Conservation (phyloP, 176 grass and related monocot genomes). For the Musa schizocarpa region DNA sequence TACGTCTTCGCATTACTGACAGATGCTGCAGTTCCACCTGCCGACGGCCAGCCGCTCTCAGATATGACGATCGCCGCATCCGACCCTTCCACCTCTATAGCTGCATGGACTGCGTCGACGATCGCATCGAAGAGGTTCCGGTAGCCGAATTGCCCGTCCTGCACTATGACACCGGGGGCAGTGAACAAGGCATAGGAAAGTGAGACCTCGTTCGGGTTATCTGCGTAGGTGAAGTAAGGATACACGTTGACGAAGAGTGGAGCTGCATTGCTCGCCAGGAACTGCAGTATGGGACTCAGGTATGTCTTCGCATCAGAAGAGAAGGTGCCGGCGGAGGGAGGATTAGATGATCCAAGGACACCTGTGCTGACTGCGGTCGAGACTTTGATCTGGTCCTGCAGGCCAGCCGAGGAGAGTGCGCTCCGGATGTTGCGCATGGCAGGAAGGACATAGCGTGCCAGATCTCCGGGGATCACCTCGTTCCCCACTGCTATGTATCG, state of each 20-base stretch:
- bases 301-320: background rate
- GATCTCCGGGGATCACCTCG: constrained; percentile 29
- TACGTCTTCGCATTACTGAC: constrained; percentile 43
- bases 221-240: constrained; percentile 57
- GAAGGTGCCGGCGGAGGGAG: constrained; percentile 48
- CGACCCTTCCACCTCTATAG: constrained; percentile 31
- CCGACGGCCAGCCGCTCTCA: constrained; percentile 59
- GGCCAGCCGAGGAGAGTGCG: constrained; percentile 34
- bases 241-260: constrained; percentile 73
- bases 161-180: constrained; percentile 25
- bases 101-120: constrained; percentile 56
- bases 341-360: constrained; percentile 19
- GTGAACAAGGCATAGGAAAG: constrained; percentile 51
- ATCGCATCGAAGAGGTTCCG: constrained; percentile 77
- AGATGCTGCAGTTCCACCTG: constrained; percentile 22
- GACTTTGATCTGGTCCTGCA: constrained; percentile 32
- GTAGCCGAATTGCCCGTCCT: constrained; percentile 53
- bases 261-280: constrained; percentile 27
- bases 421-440: constrained; percentile 51
- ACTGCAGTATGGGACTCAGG: constrained; percentile 27
- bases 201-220: background rate
- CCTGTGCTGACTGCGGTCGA: constrained; percentile 34
- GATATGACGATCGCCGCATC: constrained; percentile 42
- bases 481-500: constrained; percentile 49
- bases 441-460: constrained; percentile 34